Evolutionary conservation across 345 rosid genomes (phyloP).

Genomic region (Brassica cretica): DNA sequence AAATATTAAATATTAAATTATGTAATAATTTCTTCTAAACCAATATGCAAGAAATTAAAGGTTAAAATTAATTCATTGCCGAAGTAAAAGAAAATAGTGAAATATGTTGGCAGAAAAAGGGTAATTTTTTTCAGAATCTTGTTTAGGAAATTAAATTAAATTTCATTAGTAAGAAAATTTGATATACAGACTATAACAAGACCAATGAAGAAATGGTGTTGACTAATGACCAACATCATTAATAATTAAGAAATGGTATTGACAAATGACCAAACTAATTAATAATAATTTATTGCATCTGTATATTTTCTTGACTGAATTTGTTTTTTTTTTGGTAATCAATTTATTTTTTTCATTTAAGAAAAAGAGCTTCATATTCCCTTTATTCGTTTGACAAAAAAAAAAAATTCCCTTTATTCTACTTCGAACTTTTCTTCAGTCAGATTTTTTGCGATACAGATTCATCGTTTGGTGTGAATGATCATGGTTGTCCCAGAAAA

Average conservation of each 20-base stretch:
- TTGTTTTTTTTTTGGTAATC: not conserved
- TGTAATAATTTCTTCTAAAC: not conserved
- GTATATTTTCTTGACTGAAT: not conserved
- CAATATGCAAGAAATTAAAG: not conserved
- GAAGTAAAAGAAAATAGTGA: not conserved
- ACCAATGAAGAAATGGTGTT: not conserved
- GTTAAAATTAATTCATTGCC: not conserved
- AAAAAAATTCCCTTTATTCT: not conserved
- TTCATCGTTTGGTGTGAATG: constrained; percentile 15
- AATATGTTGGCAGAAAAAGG: not conserved
- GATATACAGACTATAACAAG: not conserved
- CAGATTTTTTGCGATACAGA: not conserved
- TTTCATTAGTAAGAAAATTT: not conserved
- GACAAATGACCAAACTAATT: not conserved
- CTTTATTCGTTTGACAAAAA: no score
- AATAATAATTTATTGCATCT: not conserved
- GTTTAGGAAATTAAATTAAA: not conserved
- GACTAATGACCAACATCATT: not conserved
- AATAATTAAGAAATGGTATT: not conserved
- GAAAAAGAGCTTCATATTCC: not conserved
- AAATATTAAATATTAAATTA: not conserved
- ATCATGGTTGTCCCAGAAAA: constrained; percentile 85
- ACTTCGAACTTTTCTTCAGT: not conserved
- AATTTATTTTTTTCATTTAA: not conserved
- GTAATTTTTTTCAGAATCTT: not conserved